Evolutionary conservation across 176 grass and related monocot species (phyloP).

Genomic region (Alloteropsis semialata): DNA sequence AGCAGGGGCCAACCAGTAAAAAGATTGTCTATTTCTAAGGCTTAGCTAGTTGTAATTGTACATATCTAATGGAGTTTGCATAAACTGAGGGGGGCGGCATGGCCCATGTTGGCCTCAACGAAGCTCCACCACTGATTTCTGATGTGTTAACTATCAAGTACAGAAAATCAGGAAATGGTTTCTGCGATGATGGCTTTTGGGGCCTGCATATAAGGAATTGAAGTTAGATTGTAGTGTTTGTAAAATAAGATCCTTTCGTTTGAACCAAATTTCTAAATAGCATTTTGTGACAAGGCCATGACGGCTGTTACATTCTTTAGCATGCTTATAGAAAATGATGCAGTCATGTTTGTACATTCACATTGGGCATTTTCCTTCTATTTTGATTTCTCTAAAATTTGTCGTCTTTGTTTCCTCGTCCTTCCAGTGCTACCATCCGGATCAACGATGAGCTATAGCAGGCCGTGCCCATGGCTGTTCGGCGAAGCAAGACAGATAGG

Average conservation of each 20-base stretch:
- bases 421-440: conserved; percentile 2
- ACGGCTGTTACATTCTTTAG: not conserved
- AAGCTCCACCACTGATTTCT: too few relatives aligned
- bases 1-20: too few relatives aligned
- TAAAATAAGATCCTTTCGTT: not conserved
- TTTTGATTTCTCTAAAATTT: not conserved
- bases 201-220: not conserved
- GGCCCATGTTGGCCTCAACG: too few relatives aligned
- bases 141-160: not conserved
- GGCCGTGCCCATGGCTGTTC: not conserved
- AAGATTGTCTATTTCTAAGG: too few relatives aligned
- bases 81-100: too few relatives aligned
- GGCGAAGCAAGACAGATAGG: not conserved
- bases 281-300: not conserved
- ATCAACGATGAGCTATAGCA: conserved; percentile 41
- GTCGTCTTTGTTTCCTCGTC: not conserved
- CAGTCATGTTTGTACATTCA: not conserved
- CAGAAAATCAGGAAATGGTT: not conserved
- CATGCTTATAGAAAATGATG: not conserved
- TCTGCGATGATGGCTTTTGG: not conserved
- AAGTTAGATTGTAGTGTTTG: not conserved
- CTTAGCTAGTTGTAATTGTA: too few relatives aligned
- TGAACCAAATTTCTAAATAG: not conserved
- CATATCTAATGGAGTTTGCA: too few relatives aligned
- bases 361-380: not conserved